These are phyloP conservation scores for Thozetella sp. DNA, from an alignment of 495 filamentous ascomycete genomes.

Conservation along the genomic window DNA sequence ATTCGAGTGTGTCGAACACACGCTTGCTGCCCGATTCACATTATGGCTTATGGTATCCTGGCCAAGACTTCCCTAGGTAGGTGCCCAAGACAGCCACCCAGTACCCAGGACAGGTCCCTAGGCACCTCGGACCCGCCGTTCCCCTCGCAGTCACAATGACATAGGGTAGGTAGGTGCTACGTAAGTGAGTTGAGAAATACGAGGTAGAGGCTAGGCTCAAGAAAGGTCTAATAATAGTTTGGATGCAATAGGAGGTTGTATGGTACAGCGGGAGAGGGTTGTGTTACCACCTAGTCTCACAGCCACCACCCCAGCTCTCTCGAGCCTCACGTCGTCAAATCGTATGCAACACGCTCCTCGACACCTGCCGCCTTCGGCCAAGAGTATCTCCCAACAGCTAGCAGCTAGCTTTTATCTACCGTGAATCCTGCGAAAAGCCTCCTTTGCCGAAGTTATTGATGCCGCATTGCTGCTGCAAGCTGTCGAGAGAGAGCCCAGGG, in stretches of 20 bases:
- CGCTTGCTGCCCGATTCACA: too few relatives aligned
- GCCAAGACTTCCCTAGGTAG: too few relatives aligned
- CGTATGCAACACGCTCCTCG: neutral
- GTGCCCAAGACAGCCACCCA: too few relatives aligned
- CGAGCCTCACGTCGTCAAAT: neutral
- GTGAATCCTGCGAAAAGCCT: neutral
- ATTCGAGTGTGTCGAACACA: too few relatives aligned
- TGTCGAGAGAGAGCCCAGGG: neutral
- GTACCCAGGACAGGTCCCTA: too few relatives aligned
- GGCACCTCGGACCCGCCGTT: too few relatives aligned
- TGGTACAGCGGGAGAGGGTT: conserved; percentile 20
- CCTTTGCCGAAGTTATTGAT: neutral
- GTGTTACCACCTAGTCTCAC: neutral
- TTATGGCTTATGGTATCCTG: too few relatives aligned
- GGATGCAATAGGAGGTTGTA: conserved; percentile 17
- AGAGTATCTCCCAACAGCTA: neutral
- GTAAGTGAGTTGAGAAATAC: neutral
- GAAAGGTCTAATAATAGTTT: conserved; percentile 10
- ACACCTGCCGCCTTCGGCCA: neutral
- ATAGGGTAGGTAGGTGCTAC: neutral
- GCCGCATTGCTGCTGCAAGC: neutral
- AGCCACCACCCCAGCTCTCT: conserved; percentile 4
- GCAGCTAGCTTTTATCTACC: neutral
- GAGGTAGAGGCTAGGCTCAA: neutral
- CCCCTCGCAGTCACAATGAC: too few relatives aligned